These are phyloP conservation scores for Parsonsia alboflavescens DNA, from an alignment of 257 asterid genomes.

Conservation along the genomic window DNA sequence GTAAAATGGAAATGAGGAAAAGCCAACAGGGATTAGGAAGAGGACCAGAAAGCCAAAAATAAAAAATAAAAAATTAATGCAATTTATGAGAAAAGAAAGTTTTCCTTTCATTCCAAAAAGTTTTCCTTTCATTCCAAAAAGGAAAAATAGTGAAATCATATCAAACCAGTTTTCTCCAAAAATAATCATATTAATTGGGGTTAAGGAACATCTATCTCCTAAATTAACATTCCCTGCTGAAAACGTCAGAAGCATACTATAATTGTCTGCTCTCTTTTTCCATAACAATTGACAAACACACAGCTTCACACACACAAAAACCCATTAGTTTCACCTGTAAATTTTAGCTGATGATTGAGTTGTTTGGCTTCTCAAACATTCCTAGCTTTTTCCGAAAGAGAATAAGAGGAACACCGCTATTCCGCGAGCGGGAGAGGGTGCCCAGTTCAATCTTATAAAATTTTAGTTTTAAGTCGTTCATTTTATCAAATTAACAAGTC, in stretches of 20 bases:
- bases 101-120: not conserved
- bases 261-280: not conserved
- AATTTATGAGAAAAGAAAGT: no score
- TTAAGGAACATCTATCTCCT: not conserved
- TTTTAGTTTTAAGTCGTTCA: no score
- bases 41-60: no score
- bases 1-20: no score
- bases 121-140: not conserved
- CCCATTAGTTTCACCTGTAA: not conserved
- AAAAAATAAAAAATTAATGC: no score
- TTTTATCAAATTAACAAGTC: no score
- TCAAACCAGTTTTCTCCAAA: not conserved
- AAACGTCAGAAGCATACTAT: not conserved
- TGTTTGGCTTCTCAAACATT: no score
- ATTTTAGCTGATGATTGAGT: no score
- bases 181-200: not conserved
- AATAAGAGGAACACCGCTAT: not conserved
- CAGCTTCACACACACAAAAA: not conserved
- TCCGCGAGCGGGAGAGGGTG: not conserved
- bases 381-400: not conserved
- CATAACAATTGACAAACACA: not conserved
- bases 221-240: not conserved
- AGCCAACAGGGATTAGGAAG: no score
- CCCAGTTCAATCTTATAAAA: no score
- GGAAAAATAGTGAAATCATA: not conserved